A percentile compares a stretch with the other conserved stretches of the same genome.
phyloP scores from a whole-genome alignment of 768 basidiomycete species.

The Kwoniella sp. region DNA sequence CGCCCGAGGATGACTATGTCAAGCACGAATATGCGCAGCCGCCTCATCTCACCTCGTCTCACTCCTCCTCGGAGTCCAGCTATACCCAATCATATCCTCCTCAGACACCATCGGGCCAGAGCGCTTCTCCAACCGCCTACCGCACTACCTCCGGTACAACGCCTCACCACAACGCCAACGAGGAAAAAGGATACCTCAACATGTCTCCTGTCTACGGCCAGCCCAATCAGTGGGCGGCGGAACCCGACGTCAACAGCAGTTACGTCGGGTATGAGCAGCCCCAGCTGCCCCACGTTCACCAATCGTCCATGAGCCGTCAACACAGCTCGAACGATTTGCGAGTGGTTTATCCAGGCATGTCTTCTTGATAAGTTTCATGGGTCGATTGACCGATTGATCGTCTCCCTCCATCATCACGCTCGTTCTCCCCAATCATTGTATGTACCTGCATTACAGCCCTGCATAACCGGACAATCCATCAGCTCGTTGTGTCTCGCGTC shows the following conservation, averaged over 20 bases:
- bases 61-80: slow-evolving; percentile 13
- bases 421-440: no score
- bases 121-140: slow-evolving; percentile 9
- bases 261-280: slow-evolving; percentile 10
- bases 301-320: slow-evolving; percentile 19
- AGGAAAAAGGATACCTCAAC: slow-evolving; percentile 17
- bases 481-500: no score
- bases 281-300: slow-evolving; percentile 37
- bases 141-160: not conserved
- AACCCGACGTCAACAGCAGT: slow-evolving; percentile 7
- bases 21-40: slow-evolving; percentile 13
- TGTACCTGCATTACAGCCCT: no score
- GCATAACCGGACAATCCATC: no score
- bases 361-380: not conserved
- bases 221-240: slow-evolving; percentile 6
- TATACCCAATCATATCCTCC: slow-evolving; percentile 19
- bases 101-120: slow-evolving; percentile 7
- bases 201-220: slow-evolving; percentile 12
- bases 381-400: no score
- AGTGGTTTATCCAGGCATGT: slow-evolving; percentile 27
- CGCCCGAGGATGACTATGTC: slow-evolving; percentile 9
- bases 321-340: slow-evolving; percentile 38
- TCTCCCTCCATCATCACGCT: no score
- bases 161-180: not conserved
- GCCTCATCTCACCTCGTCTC: slow-evolving; percentile 6